phyloP scores from a whole-genome alignment of 2,329 filamentous ascomycete species.

The Setomelanomma holmii region DNA sequence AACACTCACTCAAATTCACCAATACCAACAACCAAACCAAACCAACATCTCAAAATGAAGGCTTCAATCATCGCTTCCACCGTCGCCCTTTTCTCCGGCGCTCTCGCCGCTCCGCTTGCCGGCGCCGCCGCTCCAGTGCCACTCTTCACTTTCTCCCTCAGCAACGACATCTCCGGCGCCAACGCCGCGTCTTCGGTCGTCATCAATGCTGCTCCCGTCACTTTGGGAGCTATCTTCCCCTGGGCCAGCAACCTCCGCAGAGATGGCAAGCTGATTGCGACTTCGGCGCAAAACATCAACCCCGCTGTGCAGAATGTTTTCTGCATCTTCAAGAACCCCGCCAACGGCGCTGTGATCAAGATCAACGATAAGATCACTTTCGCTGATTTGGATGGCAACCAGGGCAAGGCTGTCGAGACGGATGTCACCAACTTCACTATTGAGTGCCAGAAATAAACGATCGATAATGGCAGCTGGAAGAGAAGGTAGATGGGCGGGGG shows the following conservation, averaged over 20 bases:
- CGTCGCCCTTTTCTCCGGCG: constrained; percentile 16
- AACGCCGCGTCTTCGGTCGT: constrained; percentile 12
- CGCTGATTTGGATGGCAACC: constrained; percentile 19
- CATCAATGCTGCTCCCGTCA: constrained; percentile 9
- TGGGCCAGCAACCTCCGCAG: constrained; percentile 14
- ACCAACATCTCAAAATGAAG: constrained; percentile 27
- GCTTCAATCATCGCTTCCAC: constrained; percentile 19
- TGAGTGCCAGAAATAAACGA: constrained; percentile 12
- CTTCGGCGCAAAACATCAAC: constrained; percentile 21
- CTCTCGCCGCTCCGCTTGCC: constrained; percentile 21
- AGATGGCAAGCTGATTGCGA: constrained; percentile 19
- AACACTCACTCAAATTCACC: constrained; percentile 8
- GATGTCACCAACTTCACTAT: constrained; percentile 26
- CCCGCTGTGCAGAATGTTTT: constrained; percentile 7
- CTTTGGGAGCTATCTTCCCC: constrained; percentile 16
- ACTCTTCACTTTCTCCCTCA: constrained; percentile 18
- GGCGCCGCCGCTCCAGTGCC: constrained; percentile 4
- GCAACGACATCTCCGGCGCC: constrained; percentile 26
- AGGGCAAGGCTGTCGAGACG: constrained; percentile 13
- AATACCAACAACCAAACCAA: constrained; percentile 5
- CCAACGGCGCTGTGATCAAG: not conserved
- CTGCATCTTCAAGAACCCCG: constrained; percentile 18
- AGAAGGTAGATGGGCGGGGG: too few relatives aligned
- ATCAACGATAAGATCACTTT: constrained; percentile 24
- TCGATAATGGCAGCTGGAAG: too few relatives aligned